Evolutionary conservation across 768 basidiomycete species (phyloP).

Genomic region (Lentinula lateritia): DNA sequence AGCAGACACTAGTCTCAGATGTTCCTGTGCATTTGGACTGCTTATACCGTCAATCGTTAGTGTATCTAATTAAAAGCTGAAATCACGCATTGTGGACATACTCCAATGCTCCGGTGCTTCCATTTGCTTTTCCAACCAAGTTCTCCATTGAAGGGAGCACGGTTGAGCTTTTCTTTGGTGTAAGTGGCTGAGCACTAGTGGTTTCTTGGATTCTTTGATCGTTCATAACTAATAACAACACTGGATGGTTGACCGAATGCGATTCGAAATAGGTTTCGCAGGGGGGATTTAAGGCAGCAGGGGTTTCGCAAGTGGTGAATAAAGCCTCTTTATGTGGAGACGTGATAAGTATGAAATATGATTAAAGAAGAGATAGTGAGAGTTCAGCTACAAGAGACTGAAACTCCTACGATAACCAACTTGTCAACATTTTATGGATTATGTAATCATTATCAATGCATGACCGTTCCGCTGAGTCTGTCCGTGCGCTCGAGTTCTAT

Average conservation of each 20-base stretch:
- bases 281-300: too few relatives aligned
- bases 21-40: not conserved
- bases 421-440: not conserved
- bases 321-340: not conserved
- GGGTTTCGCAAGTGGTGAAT: not conserved
- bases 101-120: not conserved
- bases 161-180: not conserved
- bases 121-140: not conserved
- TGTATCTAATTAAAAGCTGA: not conserved
- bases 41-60: not conserved
- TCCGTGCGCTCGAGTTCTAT: conserved; percentile 62
- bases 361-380: not conserved
- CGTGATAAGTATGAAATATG: not conserved
- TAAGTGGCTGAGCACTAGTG: not conserved
- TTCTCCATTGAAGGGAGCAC: not conserved
- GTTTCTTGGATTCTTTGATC: not conserved
- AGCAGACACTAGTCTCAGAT: not conserved
- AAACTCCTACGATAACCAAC: not conserved
- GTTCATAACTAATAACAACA: not conserved
- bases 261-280: not conserved
- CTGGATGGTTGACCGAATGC: not conserved
- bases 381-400: not conserved
- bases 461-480: not conserved
- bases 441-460: not conserved
- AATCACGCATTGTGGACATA: not conserved